Base-by-base conservation (phyloP, 2,329 filamentous ascomycete genomes). In the Tolypocladium capitatum region DNA sequence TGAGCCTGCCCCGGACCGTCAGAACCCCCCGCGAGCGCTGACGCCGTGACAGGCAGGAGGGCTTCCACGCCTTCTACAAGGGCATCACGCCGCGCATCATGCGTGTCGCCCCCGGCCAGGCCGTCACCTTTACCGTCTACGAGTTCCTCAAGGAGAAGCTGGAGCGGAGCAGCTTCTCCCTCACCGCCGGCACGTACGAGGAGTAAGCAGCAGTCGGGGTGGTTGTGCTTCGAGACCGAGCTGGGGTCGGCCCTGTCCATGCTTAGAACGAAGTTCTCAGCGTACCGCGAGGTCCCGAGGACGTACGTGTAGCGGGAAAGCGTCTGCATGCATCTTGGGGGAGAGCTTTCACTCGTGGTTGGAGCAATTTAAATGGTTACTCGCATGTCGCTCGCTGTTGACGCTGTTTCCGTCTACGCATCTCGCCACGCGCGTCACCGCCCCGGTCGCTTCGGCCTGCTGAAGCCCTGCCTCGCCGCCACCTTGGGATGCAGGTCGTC, bases 1-100 rank as follows among this genome's bases (percentile, higher is more conserved):
- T 80, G 11, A 7, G 27, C 27, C 27, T 27, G 2, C 27, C 6
- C 16, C 16, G 3, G 14, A 18, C 18, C 18, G 4, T 28, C 27
- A 2, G 27, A 28, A 8, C 27, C 8, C 27, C n/a, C n/a, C n/a
- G n/a, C n/a, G n/a, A n/a, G n/a, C n/a, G n/a, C 43, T 35, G 8
- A 34, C n/a, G 2, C 16, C 16, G 4, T 32, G 46, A 68, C 63
- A 87, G 84, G 60, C 86, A 94, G 71, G 92, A 98, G 70, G 92
- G 92, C 33, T 74, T 91, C 56, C 83, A 88, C 59, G 92, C 92
- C 43, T 98, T 98, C 70, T 98, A 95, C 75, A 97, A 97, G 77
- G 92, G 92, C 59, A 98, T 98, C 68, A 98, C 92, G 43, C 92
- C 92, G 7, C 80, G 92, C 58, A 86, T 98, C 57, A 97, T 97